A percentile compares a stretch with the other conserved stretches of the same genome.
These are phyloP conservation scores for Amanita inopinata DNA, from an alignment of 768 basidiomycete species.

Conservation along the genomic window DNA sequence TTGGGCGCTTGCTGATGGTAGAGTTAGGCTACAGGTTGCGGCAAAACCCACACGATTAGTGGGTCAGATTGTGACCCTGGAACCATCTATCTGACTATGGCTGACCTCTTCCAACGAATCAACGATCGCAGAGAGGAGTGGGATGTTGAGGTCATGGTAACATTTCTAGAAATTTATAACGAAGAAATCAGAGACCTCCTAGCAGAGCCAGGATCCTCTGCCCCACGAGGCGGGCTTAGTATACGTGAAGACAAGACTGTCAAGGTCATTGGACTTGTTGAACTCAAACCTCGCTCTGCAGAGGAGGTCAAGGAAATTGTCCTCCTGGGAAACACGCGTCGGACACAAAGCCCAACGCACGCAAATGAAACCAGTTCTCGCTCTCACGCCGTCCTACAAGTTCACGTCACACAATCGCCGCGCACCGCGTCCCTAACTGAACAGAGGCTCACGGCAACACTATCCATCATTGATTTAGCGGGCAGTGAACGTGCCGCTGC, in stretches of 20 bases:
- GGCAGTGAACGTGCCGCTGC: conserved; percentile 96
- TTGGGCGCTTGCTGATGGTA: conserved; percentile 7
- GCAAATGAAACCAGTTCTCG: conserved; percentile 96
- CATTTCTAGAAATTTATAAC: conserved; percentile 98
- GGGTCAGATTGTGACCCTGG: conserved; percentile 84
- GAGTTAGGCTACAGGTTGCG: conserved; percentile 95
- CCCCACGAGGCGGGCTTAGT: conserved; percentile 75
- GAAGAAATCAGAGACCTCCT: conserved; percentile 97
- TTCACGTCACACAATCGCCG: conserved; percentile 84
- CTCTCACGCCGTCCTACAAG: conserved; percentile 95
- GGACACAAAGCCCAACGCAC: conserved; percentile 91
- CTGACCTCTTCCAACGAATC: conserved; percentile 90
- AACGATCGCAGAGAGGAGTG: conserved; percentile 80
- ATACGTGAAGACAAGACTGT: conserved; percentile 94
- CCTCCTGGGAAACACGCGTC: conserved; percentile 73
- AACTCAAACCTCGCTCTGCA: conserved; percentile 71
- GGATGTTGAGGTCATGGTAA: conserved; percentile 82
- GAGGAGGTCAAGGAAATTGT: conserved; percentile 95
- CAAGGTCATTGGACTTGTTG: conserved; percentile 78
- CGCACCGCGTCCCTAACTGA: conserved; percentile 80
- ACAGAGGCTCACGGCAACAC: conserved; percentile 75
- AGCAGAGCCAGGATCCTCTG: conserved; percentile 51
- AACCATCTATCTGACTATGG: conserved; percentile 94
- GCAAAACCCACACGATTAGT: conserved; percentile 98
- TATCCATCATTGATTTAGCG: conserved; percentile 97